Evolutionary conservation across 805 yeast genomes (phyloP), one percentile per base, ranked within the genome.

Genomic region (Starmerella stellata): DNA sequence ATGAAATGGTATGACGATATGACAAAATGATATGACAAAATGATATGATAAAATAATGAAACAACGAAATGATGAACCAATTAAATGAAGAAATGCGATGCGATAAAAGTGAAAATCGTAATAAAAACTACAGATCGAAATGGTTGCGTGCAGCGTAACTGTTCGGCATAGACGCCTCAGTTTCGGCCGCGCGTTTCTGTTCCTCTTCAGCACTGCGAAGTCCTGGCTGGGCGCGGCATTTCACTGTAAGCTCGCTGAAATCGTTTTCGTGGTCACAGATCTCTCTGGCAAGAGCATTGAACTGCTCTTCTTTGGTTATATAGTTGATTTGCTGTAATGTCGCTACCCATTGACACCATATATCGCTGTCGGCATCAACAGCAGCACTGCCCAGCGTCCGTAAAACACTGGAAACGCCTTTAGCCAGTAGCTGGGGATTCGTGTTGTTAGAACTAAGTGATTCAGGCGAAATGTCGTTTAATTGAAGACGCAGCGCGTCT

Each of bases 311-410:
- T 23, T 36, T n/a, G 7, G 37, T 36, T 18, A 19, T 14, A 21
- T 24, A 38, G 17, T 31, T 37, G 7, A 43, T 43, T 34, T 42
- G 42, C 27, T 38, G 38, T 17, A 44, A 21, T 13, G 44, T 41
- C 3, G 32, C 40, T 4, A 40, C 48, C 48, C 48, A 45, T 11
- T 18, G n/a, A 17, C 46, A 43, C 36, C 47, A 29, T 19, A 25
- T 38, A 18, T 40, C 39, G 30, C 38, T 38, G 13, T 32, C 35
- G 18, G 18, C 21, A 13, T 40, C 38, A 14, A 30, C 47, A 19
- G 42, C 44, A 16, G 38, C 28, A 2, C 37, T 37, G 5, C 38
- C 44, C 16, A 45, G 25, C 23, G 43, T 42, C 14, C 34, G 38
- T n/a, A 45, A 38, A 15, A 45, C 21, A 5, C 37, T 44, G 19